Evolutionary conservation across 1,284 basidiomycete species (phyloP), one percentile per base, ranked within the genome.

Genomic region (Retiboletus flavoniger): DNA sequence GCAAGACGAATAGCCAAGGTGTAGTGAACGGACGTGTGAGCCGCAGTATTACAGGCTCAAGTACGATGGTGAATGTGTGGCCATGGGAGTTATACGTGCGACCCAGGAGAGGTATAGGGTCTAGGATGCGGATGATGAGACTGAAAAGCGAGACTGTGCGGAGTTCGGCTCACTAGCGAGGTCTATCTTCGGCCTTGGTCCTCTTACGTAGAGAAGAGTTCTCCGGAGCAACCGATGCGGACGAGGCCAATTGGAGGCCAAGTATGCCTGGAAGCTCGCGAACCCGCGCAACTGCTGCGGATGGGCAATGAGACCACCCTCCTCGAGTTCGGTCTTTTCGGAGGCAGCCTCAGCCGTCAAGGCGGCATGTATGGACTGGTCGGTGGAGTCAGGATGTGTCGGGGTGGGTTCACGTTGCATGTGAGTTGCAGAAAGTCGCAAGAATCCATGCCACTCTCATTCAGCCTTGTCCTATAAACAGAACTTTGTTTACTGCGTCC

Each of bases 101-200:
- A 63, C 82, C 74, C 31, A 88, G 74, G 29, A 83, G 71, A 9
- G 87, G 84, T 9, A 61, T 64, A 14, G 81, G 83, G 24, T 76
- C 86, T 87, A 58, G 40, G 24, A 50, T 38, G 34, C 1, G 11
- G 39, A 43, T 17, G 40, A 40, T 41, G 44, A 60, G 59, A 54
- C 32, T 46, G 31, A 46, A 24, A 26, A 32, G 19, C 17, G 21
- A 46, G 24, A 26, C 16, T 13, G 45, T 21, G 21, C 13, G 46
- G 10, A n/a, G 36, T 13, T 48, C n/a, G 28, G 34, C 55, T 57
- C 49, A 68, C 60, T 31, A 10, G 79, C 72, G 39, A 88, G 65
- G 59, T 83, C 78, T 28, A 77, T 67, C 64, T 82, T 84, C 7
- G 84, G 84, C 47, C 78, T 68, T 0, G 87, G 87, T 7, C 87